Evolutionary conservation across 2,329 filamentous ascomycete species (phyloP), one percentile per base, ranked within the genome.

Genomic region (Aspergillus unguis): DNA sequence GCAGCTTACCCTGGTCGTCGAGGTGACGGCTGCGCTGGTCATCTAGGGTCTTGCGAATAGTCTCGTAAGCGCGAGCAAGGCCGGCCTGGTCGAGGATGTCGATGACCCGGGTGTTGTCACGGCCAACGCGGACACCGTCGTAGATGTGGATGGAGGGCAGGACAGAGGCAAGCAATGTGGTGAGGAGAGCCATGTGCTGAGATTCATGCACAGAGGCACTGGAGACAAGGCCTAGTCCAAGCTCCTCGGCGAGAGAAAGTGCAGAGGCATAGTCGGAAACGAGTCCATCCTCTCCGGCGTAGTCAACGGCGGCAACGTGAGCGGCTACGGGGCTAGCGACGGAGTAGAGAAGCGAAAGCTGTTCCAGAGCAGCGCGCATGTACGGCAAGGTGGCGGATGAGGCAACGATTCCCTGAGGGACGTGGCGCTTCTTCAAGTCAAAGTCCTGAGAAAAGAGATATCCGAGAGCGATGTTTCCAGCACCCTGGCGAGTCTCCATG

Each of bases 371-470:
- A n/a, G 85, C 78, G 38, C 91, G 88, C 66, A 99, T 81, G 67
- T 88, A 86, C 55, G 85, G 83, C 60, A 99, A 78, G 59, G 86
- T 92, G 42, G 89, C 85, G 0, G 91, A 92, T 2, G 91, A 90
- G 7, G 91, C 92, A 58, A 99, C 76, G 58, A 99, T 85, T 11
- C 90, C 86, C 80, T 99, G 94, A 2, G 94, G 92, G 53, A 96
- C 85, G 68, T 94, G 85, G 61, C 92, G 85, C 80, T 94, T 96
- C 77, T 83, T 85, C 65, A 96, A 74, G 71, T 97, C 92, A 66
- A 96, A 96, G 75, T 99, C 94, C 66, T 90, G 90, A 56, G 92
- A 96, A 80, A 97, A 99, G 71, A 97, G 89, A 76, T 99, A 99
- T 52, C 94, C 94, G 44, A 99, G 82, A 25, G 94, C 91, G 67